Percentiles rank a stretch among this genome's conserved stretches.
Evolutionary conservation across 1,139 yeast genomes (phyloP).

Genomic region (Lodderomyces pseudojiufengensis): DNA sequence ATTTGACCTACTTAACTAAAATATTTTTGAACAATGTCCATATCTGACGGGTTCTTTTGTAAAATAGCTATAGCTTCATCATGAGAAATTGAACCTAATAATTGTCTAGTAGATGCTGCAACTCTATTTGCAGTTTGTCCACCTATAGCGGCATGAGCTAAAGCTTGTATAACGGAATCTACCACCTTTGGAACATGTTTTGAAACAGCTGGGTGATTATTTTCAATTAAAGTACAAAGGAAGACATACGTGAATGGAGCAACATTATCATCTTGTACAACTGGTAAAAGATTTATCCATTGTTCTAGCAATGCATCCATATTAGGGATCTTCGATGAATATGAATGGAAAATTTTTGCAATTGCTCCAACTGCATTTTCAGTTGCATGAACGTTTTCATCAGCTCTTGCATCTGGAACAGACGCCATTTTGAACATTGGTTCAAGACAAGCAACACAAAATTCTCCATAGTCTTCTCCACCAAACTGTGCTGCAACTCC

Average conservation of each 20-base stretch:
- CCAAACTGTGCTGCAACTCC: conserved; percentile 87
- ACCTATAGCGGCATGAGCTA: conserved; percentile 60
- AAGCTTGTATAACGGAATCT: conserved; percentile 74
- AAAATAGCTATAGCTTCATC: conserved; percentile 64
- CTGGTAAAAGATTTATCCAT: conserved; percentile 83
- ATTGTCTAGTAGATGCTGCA: conserved; percentile 55
- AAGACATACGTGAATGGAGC: conserved; percentile 85
- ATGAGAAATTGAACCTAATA: conserved; percentile 49
- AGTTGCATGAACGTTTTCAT: conserved; percentile 81
- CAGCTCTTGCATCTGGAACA: conserved; percentile 82
- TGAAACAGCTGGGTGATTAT: conserved; percentile 59
- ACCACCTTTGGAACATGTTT: conserved; percentile 62
- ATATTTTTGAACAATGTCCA: conserved; percentile 56
- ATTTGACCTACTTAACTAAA: no score
- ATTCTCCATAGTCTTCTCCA: conserved; percentile 58
- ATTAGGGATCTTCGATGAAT: conserved; percentile 55
- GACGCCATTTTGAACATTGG: conserved; percentile 71
- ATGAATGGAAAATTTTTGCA: conserved; percentile 69
- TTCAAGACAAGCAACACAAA: conserved; percentile 66
- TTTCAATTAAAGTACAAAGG: conserved; percentile 68
- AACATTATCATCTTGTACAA: conserved; percentile 80
- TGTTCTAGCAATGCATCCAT: conserved; percentile 60
- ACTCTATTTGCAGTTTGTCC: conserved; percentile 70
- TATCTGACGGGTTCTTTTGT: conserved; percentile 59
- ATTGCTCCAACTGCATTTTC: conserved; percentile 82